Evolutionary conservation across 768 basidiomycete species (phyloP), one percentile per base, ranked within the genome.

Genomic region (Sporobolomyces pararoseus): DNA sequence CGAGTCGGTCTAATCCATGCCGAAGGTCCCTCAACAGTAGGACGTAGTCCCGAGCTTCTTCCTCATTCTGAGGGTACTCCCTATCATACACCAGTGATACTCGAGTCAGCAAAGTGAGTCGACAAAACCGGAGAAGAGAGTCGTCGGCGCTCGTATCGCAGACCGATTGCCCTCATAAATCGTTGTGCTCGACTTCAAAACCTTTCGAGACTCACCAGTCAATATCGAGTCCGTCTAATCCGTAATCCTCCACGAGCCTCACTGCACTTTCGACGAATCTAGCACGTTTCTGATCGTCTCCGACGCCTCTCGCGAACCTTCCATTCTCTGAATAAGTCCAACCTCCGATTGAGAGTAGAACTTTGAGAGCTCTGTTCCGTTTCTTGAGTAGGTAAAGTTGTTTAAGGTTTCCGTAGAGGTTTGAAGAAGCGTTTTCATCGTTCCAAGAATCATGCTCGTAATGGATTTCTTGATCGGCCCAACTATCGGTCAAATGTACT

Each of bases 391-490:
- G 84, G 79, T 93, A 94, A 66, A 98, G 85, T 58, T 89, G 90
- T 78, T 95, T 96, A 81, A 98, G 86, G 80, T 95, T 95, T 62
- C 94, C 94, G 76, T 72, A 98, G 23, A 98, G 85, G 79, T 98
- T 96, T 71, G 84, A 87, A 31, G 59, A 61, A 10, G 46, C 59
- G 51, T 92, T 93, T 32, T 78, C 78, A 62, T 98, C 95, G 74
- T 93, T 89, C 96, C 96, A 99, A 6, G 88, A 89, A 80, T 99
- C 96, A 12, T 88, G 90, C 0, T 89, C 87, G 78, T 95, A 94
- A 78, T 98, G 96, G 53, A 98, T 98, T 74, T 82, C 91, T 76
- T 94, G 86, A 82, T 99, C 96, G 0, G 93, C 88, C 95, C 95
- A 98, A 3, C 83, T 79, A 75, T 99, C 96, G 44, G 91, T 94